Percentiles rank a stretch among this genome's conserved stretches.
Conservation (phyloP, 768 basidiomycete species). For the Suillus decipiens region DNA sequence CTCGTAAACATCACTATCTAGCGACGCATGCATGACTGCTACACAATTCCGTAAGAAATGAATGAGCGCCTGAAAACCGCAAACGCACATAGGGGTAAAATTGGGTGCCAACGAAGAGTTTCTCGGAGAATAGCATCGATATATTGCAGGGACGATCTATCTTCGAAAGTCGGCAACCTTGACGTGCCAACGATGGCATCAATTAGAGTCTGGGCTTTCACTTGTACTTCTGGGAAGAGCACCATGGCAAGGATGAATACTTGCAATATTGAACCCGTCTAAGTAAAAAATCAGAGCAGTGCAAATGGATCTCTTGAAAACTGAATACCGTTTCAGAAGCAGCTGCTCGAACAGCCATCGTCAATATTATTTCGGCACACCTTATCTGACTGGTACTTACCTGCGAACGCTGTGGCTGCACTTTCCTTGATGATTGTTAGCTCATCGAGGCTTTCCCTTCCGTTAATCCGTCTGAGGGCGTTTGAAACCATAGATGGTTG, state of each 20-base stretch:
- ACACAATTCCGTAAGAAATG: not conserved
- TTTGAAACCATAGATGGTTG: constrained; percentile 21
- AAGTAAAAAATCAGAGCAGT: not conserved
- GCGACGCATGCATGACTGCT: constrained; percentile 23
- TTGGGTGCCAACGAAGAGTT: constrained; percentile 26
- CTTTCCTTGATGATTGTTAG: constrained; percentile 19
- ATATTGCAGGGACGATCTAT: constrained; percentile 29
- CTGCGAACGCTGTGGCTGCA: constrained; percentile 23
- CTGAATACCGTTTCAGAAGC: constrained; percentile 20
- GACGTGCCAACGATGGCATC: constrained; percentile 26
- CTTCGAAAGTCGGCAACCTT: constrained; percentile 29
- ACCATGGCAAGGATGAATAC: constrained; percentile 39
- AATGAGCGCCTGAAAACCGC: not conserved
- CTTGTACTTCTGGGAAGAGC: constrained; percentile 30
- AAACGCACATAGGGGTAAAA: constrained; percentile 26
- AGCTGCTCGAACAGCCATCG: constrained; percentile 10
- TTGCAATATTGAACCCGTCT: constrained; percentile 29
- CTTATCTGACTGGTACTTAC: constrained; percentile 11
- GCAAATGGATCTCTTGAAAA: not conserved
- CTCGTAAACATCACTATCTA: constrained; percentile 25
- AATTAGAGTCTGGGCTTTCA: constrained; percentile 31
- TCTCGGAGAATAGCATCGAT: constrained; percentile 32
- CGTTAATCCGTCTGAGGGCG: constrained; percentile 13
- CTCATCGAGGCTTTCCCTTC: constrained; percentile 2
- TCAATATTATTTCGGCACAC: not conserved